Conservation (phyloP, 768 basidiomycete species). For the Pholiota microspora region DNA sequence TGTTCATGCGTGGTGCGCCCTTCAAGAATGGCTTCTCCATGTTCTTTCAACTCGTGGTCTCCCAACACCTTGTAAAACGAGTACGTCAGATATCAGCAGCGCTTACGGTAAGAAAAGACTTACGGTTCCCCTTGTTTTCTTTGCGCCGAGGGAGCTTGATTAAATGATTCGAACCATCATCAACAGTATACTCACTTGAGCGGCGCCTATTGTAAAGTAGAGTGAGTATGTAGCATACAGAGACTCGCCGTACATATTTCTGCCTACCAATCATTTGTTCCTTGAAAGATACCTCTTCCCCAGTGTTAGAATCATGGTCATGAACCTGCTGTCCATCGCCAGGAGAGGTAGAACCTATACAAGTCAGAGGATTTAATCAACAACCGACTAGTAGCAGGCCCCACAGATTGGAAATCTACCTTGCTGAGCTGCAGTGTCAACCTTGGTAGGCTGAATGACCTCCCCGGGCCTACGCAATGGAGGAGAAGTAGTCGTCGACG, state of each 20-base stretch:
- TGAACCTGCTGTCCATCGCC: conserved; percentile 33
- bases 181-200: conserved; percentile 26
- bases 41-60: conserved; percentile 45
- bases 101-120: conserved; percentile 10
- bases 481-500: neutral
- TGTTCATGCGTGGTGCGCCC: conserved; percentile 41
- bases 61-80: conserved; percentile 28
- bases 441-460: conserved; percentile 22
- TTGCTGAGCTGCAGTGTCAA: conserved; percentile 32
- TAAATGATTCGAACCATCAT: neutral
- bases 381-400: no score
- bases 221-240: no score
- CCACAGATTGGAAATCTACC: no score
- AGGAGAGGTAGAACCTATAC: conserved; percentile 34
- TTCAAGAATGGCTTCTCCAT: conserved; percentile 51
- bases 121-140: conserved; percentile 46
- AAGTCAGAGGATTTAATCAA: no score
- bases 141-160: neutral
- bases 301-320: conserved; percentile 5
- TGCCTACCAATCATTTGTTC: conserved; percentile 54
- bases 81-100: neutral
- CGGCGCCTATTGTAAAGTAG: conserved; percentile 30
- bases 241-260: no score
- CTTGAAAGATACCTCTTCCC: conserved; percentile 48
- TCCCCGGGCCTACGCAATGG: conserved; percentile 29